Base-by-base conservation (phyloP, 164 flowering plant species). In the Taxillus chinensis region DNA sequence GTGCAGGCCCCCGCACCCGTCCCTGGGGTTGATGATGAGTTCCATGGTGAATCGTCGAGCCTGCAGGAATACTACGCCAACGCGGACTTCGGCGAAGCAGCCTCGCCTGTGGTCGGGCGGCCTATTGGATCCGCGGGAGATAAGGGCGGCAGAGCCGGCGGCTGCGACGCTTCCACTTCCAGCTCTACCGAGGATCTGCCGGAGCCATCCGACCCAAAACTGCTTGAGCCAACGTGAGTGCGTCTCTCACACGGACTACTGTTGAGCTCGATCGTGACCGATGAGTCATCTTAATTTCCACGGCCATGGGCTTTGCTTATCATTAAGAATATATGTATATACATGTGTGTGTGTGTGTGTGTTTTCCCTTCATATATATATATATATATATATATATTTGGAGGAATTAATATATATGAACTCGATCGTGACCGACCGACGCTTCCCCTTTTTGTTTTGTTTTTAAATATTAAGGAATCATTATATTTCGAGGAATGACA, bases 181-280 rank as follows among this genome's bases (percentile, higher is more conserved):
- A 79, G 84, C 79, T 83, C 90, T 12, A 77, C 81, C 66, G 96
- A 86, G 54, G 92, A 86, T 73, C 80, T 40, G 71, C 67, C 76
- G 67, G 86, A 82, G 67, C 81, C 77, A 50, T 79, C 84, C 66
- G 82, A 66, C 73, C 78, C 61, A 17, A 76, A 70, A 58, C 69
- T 78, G 61, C 72, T 80, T 12, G 81, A 81, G 73, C 80, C 67
- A 69, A 73, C 79, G 92, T 89, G 92, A 86, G 96, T 86, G 67
- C n/a, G 12, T 57, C 8, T 13, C 11, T 16, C 41, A 15, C 13
- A 14, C 37, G 3, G 8, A 6, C 56, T 3, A n/a, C 37, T 9
- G 38, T 55, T 15, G 3, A 8, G 12, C 38, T 15, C 8, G 27
- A 27, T 27, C 27, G 27, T 27, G 27, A 27, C 27, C 27, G 27